A percentile compares a stretch with the other conserved stretches of the same genome.
These are phyloP conservation scores for Alternaria brassicae DNA, from an alignment of 2,329 filamentous ascomycete species.

Conservation along the genomic window DNA sequence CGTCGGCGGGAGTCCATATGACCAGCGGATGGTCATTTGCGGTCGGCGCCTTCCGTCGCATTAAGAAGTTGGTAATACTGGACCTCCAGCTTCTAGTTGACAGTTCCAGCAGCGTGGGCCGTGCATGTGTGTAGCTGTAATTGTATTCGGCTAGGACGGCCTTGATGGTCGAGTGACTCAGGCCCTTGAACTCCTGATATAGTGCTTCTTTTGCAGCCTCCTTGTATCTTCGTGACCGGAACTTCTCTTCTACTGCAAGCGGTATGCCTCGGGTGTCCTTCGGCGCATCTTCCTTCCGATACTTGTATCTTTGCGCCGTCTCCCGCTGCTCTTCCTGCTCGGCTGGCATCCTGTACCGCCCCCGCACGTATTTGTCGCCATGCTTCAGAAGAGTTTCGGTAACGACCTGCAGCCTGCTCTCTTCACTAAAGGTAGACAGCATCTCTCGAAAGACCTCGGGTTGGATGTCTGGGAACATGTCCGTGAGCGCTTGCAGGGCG, in stretches of 20 bases:
- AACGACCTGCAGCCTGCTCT: conserved; percentile 78
- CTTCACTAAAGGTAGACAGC: conserved; percentile 74
- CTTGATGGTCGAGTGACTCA: conserved; percentile 76
- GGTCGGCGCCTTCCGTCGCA: conserved; percentile 66
- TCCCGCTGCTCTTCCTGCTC: conserved; percentile 47
- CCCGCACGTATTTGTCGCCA: conserved; percentile 72
- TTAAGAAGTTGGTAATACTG: conserved; percentile 73
- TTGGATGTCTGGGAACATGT: conserved; percentile 81
- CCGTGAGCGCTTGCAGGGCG: conserved; percentile 71
- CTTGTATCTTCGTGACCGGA: conserved; percentile 72
- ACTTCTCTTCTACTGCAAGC: conserved; percentile 68
- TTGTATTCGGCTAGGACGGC: conserved; percentile 83
- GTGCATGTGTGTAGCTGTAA: conserved; percentile 76
- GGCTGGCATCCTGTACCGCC: conserved; percentile 59
- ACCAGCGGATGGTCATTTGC: conserved; percentile 65
- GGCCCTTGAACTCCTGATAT: conserved; percentile 76
- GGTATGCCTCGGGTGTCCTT: conserved; percentile 44
- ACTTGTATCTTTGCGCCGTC: conserved; percentile 43
- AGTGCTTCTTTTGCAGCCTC: conserved; percentile 71
- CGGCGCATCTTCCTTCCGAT: conserved; percentile 38
- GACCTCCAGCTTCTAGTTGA: conserved; percentile 80
- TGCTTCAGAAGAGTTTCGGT: conserved; percentile 79
- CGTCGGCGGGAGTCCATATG: conserved; percentile 67
- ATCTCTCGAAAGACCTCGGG: conserved; percentile 84
- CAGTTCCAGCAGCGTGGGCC: conserved; percentile 71